Conservation (phyloP, 139 green algal genomes). For the Chlamydomonas urium region DNA sequence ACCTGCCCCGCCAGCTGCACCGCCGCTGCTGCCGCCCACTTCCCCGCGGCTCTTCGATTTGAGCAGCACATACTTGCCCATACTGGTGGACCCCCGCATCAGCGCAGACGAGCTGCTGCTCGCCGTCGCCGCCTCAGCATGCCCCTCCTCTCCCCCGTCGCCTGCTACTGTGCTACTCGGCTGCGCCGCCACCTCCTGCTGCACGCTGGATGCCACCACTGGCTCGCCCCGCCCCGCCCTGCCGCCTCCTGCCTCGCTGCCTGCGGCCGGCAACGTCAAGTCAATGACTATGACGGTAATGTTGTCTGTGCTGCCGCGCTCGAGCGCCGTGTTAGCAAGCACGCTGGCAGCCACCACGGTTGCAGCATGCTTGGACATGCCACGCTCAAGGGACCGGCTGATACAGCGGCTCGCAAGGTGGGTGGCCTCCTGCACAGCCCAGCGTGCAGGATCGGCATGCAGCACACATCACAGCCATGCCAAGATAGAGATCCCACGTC, state of each 20-base stretch:
- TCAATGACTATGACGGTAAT: constrained; percentile 52
- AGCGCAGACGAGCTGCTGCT: background rate
- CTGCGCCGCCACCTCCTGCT: background rate
- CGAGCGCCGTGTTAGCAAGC: constrained; percentile 59
- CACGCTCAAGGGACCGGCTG: constrained; percentile 31
- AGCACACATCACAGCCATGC: background rate
- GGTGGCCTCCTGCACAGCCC: constrained; percentile 37
- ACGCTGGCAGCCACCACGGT: constrained; percentile 52
- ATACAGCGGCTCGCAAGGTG: constrained; percentile 41
- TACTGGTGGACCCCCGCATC: background rate
- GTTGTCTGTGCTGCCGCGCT: constrained; percentile 56
- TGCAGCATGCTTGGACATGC: constrained; percentile 31
- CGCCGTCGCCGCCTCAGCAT: background rate
- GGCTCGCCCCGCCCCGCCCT: background rate
- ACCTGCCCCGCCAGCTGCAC: no score
- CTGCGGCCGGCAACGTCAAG: background rate
- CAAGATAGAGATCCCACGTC: background rate
- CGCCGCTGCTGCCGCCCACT: no score
- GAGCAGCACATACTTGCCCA: constrained; percentile 6
- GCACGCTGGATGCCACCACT: background rate
- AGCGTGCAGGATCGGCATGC: background rate
- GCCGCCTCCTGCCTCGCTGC: no score
- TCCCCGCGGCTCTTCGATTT: constrained; percentile 3
- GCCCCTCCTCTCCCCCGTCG: background rate
- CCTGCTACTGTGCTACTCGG: background rate